Conservation (phyloP, 441 rosid species). For the Jatropha multifida region DNA sequence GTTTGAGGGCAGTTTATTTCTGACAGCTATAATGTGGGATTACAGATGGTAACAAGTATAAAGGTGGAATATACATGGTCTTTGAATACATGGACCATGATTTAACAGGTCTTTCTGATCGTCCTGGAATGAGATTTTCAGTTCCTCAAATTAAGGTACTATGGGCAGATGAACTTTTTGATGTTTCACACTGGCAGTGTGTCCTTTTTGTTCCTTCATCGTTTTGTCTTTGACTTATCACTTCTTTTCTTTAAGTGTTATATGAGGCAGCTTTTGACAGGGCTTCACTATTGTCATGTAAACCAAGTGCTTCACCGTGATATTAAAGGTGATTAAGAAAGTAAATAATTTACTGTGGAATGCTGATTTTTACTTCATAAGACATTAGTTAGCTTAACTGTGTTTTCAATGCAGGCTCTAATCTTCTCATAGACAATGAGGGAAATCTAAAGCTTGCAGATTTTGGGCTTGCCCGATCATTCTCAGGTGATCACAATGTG, state of each 20-base stretch:
- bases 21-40: constrained; percentile 5
- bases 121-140: constrained; percentile 95
- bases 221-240: not conserved
- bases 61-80: constrained; percentile 96
- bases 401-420: constrained; percentile 60
- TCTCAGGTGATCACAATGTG: constrained; percentile 64
- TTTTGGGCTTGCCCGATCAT: constrained; percentile 92
- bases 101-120: constrained; percentile 95
- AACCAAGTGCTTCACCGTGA: constrained; percentile 96
- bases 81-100: constrained; percentile 99
- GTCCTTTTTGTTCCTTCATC: not conserved
- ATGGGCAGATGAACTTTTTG: not conserved
- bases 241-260: constrained; percentile 55
- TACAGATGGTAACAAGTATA: constrained; percentile 90
- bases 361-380: constrained; percentile 1
- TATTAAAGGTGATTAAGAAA: constrained; percentile 61
- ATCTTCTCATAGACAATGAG: constrained; percentile 94
- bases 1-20: constrained; percentile 10
- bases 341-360: not conserved
- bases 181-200: constrained; percentile 5
- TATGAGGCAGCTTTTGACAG: constrained; percentile 92
- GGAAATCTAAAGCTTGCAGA: constrained; percentile 96
- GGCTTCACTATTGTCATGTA: constrained; percentile 93
- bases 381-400: constrained; percentile 13
- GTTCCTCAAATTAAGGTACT: constrained; percentile 63